A percentile compares a stretch with the other conserved stretches of the same genome.
These are phyloP conservation scores for Orbilia brochopaga DNA, from an alignment of 2,329 filamentous ascomycete genomes.

Conservation along the genomic window DNA sequence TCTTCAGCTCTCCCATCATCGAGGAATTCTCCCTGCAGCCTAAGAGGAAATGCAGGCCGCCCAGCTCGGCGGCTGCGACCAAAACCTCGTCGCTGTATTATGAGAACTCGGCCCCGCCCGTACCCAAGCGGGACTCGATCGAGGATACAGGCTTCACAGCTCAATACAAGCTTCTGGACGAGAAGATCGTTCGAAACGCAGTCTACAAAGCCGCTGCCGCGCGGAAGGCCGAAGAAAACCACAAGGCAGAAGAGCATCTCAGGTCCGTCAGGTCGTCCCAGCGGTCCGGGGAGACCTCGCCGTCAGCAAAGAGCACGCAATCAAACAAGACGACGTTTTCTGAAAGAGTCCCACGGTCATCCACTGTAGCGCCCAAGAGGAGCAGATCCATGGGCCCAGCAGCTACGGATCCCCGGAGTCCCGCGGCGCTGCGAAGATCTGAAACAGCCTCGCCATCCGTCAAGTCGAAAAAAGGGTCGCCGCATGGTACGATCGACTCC, in stretches of 20 bases:
- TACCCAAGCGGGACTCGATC: constrained; percentile 23
- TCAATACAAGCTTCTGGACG: constrained; percentile 48
- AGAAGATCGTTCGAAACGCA: constrained; percentile 39
- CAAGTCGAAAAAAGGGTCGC: constrained; percentile 17
- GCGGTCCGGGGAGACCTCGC: constrained; percentile 22
- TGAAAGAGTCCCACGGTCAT: constrained; percentile 13
- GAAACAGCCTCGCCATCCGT: constrained; percentile 14
- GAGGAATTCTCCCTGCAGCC: constrained; percentile 47
- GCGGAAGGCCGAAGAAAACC: constrained; percentile 29
- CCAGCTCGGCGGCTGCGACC: constrained; percentile 43
- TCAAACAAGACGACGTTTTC: constrained; percentile 39
- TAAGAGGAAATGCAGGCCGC: constrained; percentile 36
- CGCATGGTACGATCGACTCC: constrained; percentile 25
- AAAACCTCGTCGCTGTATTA: constrained; percentile 45
- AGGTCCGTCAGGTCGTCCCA: constrained; percentile 22
- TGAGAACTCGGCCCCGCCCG: constrained; percentile 33
- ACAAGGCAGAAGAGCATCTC: constrained; percentile 12
- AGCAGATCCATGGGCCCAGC: constrained; percentile 39
- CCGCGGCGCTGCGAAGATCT: constrained; percentile 19
- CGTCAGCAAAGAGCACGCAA: constrained; percentile 28
- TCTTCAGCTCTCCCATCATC: constrained; percentile 43
- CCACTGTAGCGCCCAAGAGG: constrained; percentile 30
- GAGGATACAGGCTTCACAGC: constrained; percentile 43
- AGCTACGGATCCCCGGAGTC: constrained; percentile 7
- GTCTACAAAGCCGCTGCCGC: constrained; percentile 38